Evolutionary conservation across 495 filamentous ascomycete species (phyloP), one percentile per base, ranked within the genome.

Genomic region (Lentithecium fluviatile): DNA sequence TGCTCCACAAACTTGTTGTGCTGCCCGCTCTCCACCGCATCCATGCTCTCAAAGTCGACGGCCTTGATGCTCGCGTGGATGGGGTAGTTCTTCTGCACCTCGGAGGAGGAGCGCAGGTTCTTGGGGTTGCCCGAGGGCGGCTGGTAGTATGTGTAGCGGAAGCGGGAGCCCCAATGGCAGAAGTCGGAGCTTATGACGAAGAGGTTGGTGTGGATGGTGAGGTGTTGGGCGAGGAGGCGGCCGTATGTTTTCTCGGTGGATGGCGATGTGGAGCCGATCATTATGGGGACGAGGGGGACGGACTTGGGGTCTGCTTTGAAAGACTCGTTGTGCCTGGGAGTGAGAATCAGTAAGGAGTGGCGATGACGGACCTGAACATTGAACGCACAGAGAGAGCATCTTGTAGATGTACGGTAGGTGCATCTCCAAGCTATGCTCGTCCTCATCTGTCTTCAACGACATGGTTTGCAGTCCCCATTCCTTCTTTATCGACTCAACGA

Each of bases 381-480:
- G 13, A 45, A 80, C 82, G 1, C 77, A 84, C 69, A 78, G 79
- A 24, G 82, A 79, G 13, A 90, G 77, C 43, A 92, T 83, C 72
- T 93, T 91, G 81, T 94, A 90, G 64, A 97, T 85, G 69, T 94
- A 97, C 1, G 94, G 94, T 0, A 97, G 79, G 65, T 99, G 94
- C 85, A 97, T 95, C 75, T 97, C 95, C 23, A 97, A 84, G 52
- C 90, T 96, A 74, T 99, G 94, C 73, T 99, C 94, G 32, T 83
- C 86, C 60, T 92, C 86, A 65, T 99, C 94, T 10, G 83, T 77
- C 3, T 78, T 72, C 25, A 69, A 70, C 0, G 83, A 80, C 82
- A 96, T 92, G n/a, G 79, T 82, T n/a, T 84, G 80, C 71, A 97
- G 95, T 49, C 77, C 76, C 17, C 81, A 80, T 8, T 84, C 86